phyloP scores from a whole-genome alignment of 164 flowering plant genomes.

The Magnolia changhungtana region DNA sequence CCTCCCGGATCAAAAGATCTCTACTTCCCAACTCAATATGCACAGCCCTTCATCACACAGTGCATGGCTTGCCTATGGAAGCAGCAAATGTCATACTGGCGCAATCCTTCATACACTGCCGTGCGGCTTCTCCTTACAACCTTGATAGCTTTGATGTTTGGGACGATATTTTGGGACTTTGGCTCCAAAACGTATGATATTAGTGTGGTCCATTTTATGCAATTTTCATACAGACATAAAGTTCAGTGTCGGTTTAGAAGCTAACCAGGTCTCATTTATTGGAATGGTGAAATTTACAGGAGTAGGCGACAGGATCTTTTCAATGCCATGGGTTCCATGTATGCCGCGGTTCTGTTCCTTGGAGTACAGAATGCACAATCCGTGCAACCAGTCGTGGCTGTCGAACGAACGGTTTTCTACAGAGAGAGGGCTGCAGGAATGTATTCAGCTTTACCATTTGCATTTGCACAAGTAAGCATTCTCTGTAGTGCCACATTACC shows the following conservation, averaged over 20 bases:
- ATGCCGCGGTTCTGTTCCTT: slow-evolving; percentile 28
- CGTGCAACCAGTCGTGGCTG: slow-evolving; percentile 38
- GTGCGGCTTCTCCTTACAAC: slow-evolving; percentile 43
- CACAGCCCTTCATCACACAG: slow-evolving; percentile 41
- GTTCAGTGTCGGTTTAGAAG: neutral
- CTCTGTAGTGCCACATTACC: neutral
- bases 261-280: neutral
- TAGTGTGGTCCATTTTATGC: neutral
- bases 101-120: slow-evolving; percentile 54
- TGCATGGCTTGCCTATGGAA: slow-evolving; percentile 65
- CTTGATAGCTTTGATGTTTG: slow-evolving; percentile 39
- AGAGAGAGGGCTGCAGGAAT: slow-evolving; percentile 47
- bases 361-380: slow-evolving; percentile 27
- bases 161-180: slow-evolving; percentile 53
- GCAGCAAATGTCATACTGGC: slow-evolving; percentile 68
- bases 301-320: slow-evolving; percentile 28
- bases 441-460: slow-evolving; percentile 41
- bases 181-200: slow-evolving; percentile 38
- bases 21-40: slow-evolving; percentile 43
- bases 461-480: slow-evolving; percentile 36
- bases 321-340: slow-evolving; percentile 57
- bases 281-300: slow-evolving; percentile 13
- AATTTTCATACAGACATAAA: neutral
- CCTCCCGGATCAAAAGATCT: slow-evolving; percentile 34
- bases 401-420: slow-evolving; percentile 39